Conservation (phyloP, 2,329 filamentous ascomycete genomes). For the Decorospora gaudefroyi region DNA sequence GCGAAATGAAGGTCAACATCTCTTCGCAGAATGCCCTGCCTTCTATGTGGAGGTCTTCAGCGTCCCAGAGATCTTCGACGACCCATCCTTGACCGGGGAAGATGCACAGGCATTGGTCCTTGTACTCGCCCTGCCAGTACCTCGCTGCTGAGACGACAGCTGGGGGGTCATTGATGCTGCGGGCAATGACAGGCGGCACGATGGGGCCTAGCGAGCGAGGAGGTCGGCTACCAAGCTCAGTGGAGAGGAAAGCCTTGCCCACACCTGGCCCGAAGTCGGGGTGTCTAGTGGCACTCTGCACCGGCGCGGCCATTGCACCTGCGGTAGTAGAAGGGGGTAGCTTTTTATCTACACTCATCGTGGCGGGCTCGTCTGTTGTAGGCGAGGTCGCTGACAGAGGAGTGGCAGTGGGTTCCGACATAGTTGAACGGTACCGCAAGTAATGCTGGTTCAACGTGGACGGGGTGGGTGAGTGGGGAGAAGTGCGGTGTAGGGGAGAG, state of each 20-base stretch:
- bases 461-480: background rate
- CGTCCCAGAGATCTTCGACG: slow-evolving; percentile 44
- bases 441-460: slow-evolving; percentile 5
- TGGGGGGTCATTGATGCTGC: slow-evolving; percentile 22
- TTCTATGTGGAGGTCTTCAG: slow-evolving; percentile 41
- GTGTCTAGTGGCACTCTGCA: slow-evolving; percentile 5
- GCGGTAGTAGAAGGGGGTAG: slow-evolving; percentile 10
- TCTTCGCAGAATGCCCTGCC: slow-evolving; percentile 32
- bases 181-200: slow-evolving; percentile 31
- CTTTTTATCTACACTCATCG: slow-evolving; percentile 2
- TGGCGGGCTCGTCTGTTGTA: background rate
- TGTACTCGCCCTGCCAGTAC: slow-evolving; percentile 31
- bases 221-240: slow-evolving; percentile 27
- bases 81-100: slow-evolving; percentile 32
- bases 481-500: background rate
- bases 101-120: slow-evolving; percentile 32
- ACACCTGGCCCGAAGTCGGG: slow-evolving; percentile 10
- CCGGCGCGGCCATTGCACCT: slow-evolving; percentile 10
- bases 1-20: slow-evolving; percentile 35
- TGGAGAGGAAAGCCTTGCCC: slow-evolving; percentile 38
- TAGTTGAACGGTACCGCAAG: slow-evolving; percentile 1
- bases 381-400: slow-evolving; percentile 3
- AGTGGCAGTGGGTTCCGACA: slow-evolving; percentile 1
- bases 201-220: slow-evolving; percentile 22
- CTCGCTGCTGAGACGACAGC: slow-evolving; percentile 28